Base-by-base conservation (phyloP, 306 rosid genomes). In the Arachis hypogaea region DNA sequence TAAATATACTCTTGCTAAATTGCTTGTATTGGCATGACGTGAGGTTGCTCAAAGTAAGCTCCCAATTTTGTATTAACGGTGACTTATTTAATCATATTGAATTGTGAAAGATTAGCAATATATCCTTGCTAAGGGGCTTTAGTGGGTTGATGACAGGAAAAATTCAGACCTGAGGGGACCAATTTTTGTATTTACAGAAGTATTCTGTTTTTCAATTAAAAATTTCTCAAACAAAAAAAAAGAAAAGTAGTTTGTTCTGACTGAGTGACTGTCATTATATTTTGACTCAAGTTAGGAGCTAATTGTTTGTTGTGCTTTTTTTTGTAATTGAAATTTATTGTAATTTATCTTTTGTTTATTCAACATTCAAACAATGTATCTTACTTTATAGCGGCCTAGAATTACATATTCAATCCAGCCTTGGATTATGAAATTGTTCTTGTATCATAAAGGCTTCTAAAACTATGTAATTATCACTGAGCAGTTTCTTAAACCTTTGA, bases 391-490 rank as follows among this genome's bases (percentile, higher is more conserved):
- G n/a, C 45, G 51, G 51, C 52, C 6, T 2, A 11, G 33, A 42
- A 33, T 9, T 18, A 36, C 58, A 59, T 29, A 47, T 61, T 64
- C 66, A 82, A 70, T 59, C 63, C 33, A 47, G 63, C 8, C 33
- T 69, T 67, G 8, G 55, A 49, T 49, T 8, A 40, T 74, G 84
- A 68, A 57, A 72, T 66, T 69, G 61, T n/a, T 70, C 52, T 66
- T 51, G 50, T 69, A n/a, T 72, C 72, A 52, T 63, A 59, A 68
- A 22, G 1, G 28, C 28, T 22, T 22, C 28, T 22, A 22, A 22
- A 22, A 22, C 28, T 22, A 22, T 22, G 28, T 22, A 22, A 1
- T 22, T 22, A 22, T 22, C 28, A 22, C 28, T 22, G 28, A 22
- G 28, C 28, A 22, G 0, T 22, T 22, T 22, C 28, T 22, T 22